Percentiles rank a stretch among this genome's conserved stretches.
phyloP scores from a whole-genome alignment of 2,329 filamentous ascomycete genomes.

The Biscogniauxia marginata region DNA sequence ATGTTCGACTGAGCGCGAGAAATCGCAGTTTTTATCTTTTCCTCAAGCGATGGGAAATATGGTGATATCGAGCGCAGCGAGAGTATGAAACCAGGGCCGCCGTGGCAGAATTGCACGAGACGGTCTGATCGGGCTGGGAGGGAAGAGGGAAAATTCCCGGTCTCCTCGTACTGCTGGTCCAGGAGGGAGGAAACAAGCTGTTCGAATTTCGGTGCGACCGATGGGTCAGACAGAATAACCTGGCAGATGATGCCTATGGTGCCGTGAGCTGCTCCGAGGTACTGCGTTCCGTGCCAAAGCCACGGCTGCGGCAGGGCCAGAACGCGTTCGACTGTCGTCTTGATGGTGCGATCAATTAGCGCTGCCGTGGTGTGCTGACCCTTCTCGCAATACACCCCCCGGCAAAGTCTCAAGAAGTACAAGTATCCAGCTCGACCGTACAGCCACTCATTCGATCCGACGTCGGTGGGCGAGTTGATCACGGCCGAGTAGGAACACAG shows the following conservation, averaged over 20 bases:
- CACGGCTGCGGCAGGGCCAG: conserved; percentile 52
- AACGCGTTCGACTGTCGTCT: conserved; percentile 58
- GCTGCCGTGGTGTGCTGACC: conserved; percentile 49
- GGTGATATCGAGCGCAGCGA: conserved; percentile 56
- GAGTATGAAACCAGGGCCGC: conserved; percentile 61
- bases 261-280: conserved; percentile 67
- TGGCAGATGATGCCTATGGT: conserved; percentile 71
- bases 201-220: conserved; percentile 53
- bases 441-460: conserved; percentile 59
- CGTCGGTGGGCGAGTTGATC: conserved; percentile 44
- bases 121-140: conserved; percentile 34
- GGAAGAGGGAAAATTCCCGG: conserved; percentile 63
- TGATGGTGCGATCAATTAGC: conserved; percentile 52
- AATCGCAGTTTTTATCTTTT: conserved; percentile 53
- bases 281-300: conserved; percentile 62
- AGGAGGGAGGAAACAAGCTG: conserved; percentile 54
- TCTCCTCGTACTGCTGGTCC: conserved; percentile 55
- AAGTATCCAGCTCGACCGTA: conserved; percentile 68
- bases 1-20: conserved; percentile 50
- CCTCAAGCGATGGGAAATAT: conserved; percentile 53
- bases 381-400: conserved; percentile 20
- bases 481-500: conserved; percentile 42
- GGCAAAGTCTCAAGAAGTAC: conserved; percentile 65
- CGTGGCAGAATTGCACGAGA: conserved; percentile 67
- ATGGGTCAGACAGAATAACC: conserved; percentile 57